These are phyloP conservation scores for Musa beccarii DNA, from an alignment of 176 grass and related monocot species.

Conservation along the genomic window DNA sequence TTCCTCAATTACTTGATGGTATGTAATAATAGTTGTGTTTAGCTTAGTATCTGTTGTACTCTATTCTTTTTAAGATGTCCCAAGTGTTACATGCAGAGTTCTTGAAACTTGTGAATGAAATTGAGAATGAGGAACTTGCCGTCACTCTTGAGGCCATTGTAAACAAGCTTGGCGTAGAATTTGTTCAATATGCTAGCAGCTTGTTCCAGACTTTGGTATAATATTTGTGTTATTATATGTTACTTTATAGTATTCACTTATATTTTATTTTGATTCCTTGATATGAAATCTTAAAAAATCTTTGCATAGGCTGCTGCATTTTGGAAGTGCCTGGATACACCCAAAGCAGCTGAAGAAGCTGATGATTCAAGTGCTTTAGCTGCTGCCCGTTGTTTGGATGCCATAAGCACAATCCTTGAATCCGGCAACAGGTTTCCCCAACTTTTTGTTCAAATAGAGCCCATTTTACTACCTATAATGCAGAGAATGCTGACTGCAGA, in stretches of 20 bases:
- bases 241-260: background rate
- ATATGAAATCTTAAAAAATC: background rate
- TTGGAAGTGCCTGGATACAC: conserved; percentile 74
- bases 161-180: conserved; percentile 93
- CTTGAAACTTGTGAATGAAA: conserved; percentile 83
- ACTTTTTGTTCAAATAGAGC: conserved; percentile 68
- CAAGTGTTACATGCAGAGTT: conserved; percentile 44
- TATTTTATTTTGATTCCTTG: conserved; percentile 2
- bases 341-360: conserved; percentile 69
- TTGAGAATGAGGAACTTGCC: conserved; percentile 90
- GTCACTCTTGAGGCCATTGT: conserved; percentile 86
- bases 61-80: background rate
- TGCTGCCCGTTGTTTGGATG: conserved; percentile 75
- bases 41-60: conserved; percentile 4
- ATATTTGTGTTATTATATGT: background rate
- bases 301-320: conserved; percentile 63
- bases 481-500: conserved; percentile 71
- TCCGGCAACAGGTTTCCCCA: conserved; percentile 75
- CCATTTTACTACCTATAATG: conserved; percentile 77
- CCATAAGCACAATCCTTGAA: conserved; percentile 86
- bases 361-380: conserved; percentile 86
- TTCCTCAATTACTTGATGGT: conserved; percentile 91
- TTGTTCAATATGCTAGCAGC: conserved; percentile 73
- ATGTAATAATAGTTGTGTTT: conserved; percentile 16
- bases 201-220: conserved; percentile 80